Evolutionary conservation across 1,284 basidiomycete genomes (phyloP), one percentile per base, ranked within the genome.

Genomic region (Gymnopus androsaceus): DNA sequence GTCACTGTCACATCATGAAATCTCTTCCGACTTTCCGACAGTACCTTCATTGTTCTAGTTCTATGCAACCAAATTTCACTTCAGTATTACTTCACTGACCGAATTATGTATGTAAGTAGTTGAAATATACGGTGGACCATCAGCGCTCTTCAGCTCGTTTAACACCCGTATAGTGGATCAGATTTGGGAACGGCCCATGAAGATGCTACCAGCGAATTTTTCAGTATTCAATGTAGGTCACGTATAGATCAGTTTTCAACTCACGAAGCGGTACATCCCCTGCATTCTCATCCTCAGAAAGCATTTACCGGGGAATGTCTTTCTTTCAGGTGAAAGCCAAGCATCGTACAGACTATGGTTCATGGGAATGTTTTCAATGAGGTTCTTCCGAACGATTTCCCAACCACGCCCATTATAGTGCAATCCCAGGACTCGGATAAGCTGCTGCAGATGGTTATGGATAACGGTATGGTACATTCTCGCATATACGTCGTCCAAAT

Each of bases 241-340:
- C 17, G n/a, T n/a, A n/a, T n/a, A 23, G 15, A 25, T 41, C 40
- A 41, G 17, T 25, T 12, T 8, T 17, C 1, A 17, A 44, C 51
- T 52, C 30, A 52, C 51, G 28, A 55, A 55, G 33, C 52, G 14
- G 27, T 49, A 55, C 44, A 55, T 48, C 44, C 75, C 77, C 36
- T 75, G 73, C 72, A 80, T 75, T 52, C 79, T 70, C 79, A 81
- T 82, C 23, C 79, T 73, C 66, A 82, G 68, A 62, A 80, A 80
- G 60, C 79, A 81, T 63, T 82, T 82, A 2, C 77, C 78, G 14
- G 75, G 74, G 38, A 82, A 63, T 4, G 75, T 78, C 60, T 72
- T 76, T 36, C 69, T 72, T 28, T 75, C 75, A n/a, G 73, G 71
- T 9, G 73, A 72, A 40, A 82, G 65, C 80, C 80, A 82, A 17